These are phyloP conservation scores for Vitis amurensis DNA, from an alignment of 164 flowering plant species.

Conservation along the genomic window DNA sequence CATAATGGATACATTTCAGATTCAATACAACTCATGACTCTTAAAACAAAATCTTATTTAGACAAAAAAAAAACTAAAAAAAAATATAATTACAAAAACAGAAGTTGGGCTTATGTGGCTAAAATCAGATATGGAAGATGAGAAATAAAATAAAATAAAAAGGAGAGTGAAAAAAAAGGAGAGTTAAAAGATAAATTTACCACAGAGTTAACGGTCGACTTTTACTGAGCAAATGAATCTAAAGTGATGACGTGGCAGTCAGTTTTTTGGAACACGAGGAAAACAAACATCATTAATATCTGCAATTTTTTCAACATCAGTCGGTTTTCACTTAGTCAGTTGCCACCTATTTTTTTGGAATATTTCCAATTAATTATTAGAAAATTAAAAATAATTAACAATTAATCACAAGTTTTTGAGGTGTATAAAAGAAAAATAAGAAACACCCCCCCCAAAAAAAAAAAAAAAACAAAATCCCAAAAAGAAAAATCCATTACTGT, in stretches of 20 bases:
- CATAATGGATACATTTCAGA: too few species aligned
- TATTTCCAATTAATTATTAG: not conserved
- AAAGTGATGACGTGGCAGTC: slow-evolving; percentile 19
- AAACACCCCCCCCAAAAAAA: not conserved
- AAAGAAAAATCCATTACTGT: slow-evolving; percentile 8
- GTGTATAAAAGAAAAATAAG: not conserved
- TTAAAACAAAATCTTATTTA: too few species aligned
- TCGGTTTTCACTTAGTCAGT: slow-evolving; percentile 32
- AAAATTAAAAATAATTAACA: slow-evolving; percentile 1
- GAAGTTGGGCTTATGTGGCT: too few species aligned
- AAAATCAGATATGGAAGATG: too few species aligned
- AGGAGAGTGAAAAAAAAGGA: too few species aligned
- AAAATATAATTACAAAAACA: too few species aligned
- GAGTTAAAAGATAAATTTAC: too few species aligned
- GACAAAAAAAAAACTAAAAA: too few species aligned
- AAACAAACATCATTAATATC: slow-evolving; percentile 12
- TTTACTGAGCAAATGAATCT: slow-evolving; percentile 10
- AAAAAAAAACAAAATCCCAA: not conserved
- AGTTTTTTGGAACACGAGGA: slow-evolving; percentile 15
- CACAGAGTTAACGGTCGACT: too few species aligned
- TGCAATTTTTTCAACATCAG: slow-evolving; percentile 8
- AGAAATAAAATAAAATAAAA: too few species aligned
- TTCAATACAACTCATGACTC: too few species aligned
- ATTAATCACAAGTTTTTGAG: not conserved
- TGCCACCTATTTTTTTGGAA: slow-evolving; percentile 10